phyloP scores from a whole-genome alignment of 345 rosid genomes.

The Arabidopsis arenosa region DNA sequence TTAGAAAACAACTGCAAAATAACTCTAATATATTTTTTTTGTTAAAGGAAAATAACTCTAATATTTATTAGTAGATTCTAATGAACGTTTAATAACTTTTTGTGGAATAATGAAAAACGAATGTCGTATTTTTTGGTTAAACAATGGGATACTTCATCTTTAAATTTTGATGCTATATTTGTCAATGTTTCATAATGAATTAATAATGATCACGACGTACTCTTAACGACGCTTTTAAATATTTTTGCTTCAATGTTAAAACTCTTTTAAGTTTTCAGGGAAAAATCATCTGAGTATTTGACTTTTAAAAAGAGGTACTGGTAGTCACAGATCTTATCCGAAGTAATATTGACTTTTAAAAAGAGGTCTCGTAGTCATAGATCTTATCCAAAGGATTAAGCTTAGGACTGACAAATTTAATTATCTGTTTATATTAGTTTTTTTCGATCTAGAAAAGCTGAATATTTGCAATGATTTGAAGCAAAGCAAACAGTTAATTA shows the following conservation, averaged over 20 bases:
- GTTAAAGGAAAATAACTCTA: too few relatives aligned
- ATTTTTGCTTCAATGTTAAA: not conserved
- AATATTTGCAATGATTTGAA: too few relatives aligned
- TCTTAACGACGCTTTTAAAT: slow-evolving; percentile 17
- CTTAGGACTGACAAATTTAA: not conserved
- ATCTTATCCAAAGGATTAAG: not conserved
- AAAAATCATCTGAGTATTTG: not conserved
- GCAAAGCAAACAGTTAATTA: too few relatives aligned
- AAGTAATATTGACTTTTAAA: slow-evolving; percentile 9
- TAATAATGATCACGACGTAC: slow-evolving; percentile 27
- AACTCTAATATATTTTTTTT: too few relatives aligned
- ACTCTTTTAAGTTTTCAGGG: not conserved
- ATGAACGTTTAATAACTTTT: slow-evolving; percentile 17
- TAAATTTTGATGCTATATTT: slow-evolving; percentile 12
- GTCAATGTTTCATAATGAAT: not conserved
- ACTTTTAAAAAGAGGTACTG: slow-evolving; percentile 13
- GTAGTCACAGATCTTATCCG: slow-evolving; percentile 29
- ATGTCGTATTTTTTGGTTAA: slow-evolving; percentile 31
- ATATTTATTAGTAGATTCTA: not conserved
- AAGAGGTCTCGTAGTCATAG: slow-evolving; percentile 25
- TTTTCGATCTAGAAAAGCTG: too few relatives aligned
- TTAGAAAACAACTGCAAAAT: not conserved
- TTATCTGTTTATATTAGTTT: too few relatives aligned
- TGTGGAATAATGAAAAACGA: slow-evolving; percentile 14
- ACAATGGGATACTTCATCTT: slow-evolving; percentile 19